Conservation (phyloP, 1,284 basidiomycete species). For the Porodaedalea pini region DNA sequence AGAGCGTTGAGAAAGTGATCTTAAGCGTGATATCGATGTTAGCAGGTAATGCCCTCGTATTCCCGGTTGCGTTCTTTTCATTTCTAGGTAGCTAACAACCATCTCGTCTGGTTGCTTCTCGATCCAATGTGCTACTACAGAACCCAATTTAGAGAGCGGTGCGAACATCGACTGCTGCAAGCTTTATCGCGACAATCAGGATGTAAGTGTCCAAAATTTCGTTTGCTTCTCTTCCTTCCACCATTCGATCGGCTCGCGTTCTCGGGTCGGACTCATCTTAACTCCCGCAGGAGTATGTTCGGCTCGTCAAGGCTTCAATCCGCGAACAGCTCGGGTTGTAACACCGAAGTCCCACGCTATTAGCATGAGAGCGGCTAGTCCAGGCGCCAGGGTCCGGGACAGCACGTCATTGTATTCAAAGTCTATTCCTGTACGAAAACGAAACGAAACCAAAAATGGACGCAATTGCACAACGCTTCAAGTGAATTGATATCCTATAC, state of each 20-base stretch:
- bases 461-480: neutral
- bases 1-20: constrained; percentile 95
- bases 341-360: neutral
- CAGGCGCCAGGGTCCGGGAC: neutral
- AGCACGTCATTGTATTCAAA: neutral
- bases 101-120: constrained; percentile 1
- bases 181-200: constrained; percentile 83
- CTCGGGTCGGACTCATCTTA: neutral
- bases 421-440: neutral
- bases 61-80: neutral
- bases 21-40: constrained; percentile 97
- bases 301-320: constrained; percentile 65
- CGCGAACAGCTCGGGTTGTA: constrained; percentile 69
- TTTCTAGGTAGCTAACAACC: neutral
- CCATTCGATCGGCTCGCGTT: neutral
- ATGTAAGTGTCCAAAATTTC: constrained; percentile 34
- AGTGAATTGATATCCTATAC: neutral
- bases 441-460: neutral
- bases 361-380: too few relatives aligned
- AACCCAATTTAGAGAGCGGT: constrained; percentile 98
- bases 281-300: constrained; percentile 60
- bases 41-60: constrained; percentile 59
- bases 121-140: constrained; percentile 38
- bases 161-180: constrained; percentile 99
- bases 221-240: neutral